A percentile compares a stretch with the other conserved stretches of the same genome.
Evolutionary conservation across 257 asterid species (phyloP).

Genomic region (Capsicum rhomboideum): DNA sequence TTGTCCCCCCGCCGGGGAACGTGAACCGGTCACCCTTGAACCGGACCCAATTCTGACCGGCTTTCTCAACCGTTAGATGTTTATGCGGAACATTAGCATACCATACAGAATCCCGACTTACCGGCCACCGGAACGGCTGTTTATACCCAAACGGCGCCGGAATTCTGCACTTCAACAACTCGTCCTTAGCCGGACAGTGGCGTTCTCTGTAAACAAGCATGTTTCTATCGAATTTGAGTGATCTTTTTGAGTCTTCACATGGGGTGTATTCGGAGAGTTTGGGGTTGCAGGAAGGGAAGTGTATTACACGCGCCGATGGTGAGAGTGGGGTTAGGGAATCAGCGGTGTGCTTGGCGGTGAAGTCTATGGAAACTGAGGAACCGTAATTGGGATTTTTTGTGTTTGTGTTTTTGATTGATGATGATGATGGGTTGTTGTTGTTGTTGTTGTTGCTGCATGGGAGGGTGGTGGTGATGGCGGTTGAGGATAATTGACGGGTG

Average conservation of each 20-base stretch:
- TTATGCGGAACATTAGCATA: constrained; percentile 94
- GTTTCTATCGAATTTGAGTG: constrained; percentile 48
- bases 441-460: constrained; percentile 25
- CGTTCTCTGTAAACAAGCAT: constrained; percentile 65
- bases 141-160: constrained; percentile 80
- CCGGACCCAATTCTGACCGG: constrained; percentile 95
- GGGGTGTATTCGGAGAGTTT: constrained; percentile 81
- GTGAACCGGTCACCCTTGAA: constrained; percentile 70
- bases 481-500: constrained; percentile 15
- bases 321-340: constrained; percentile 30
- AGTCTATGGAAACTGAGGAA: constrained; percentile 38
- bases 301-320: constrained; percentile 36
- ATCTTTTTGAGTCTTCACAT: constrained; percentile 60
- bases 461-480: constrained; percentile 20
- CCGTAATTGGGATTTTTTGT: neutral
- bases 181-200: constrained; percentile 72
- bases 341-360: constrained; percentile 60
- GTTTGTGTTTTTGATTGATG: neutral
- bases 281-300: constrained; percentile 47
- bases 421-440: too few relatives aligned
- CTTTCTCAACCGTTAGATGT: constrained; percentile 90
- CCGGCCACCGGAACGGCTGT: constrained; percentile 86
- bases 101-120: constrained; percentile 76
- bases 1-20: constrained; percentile 96
- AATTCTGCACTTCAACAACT: constrained; percentile 52